Percentiles rank a stretch among this genome's conserved stretches.
Conservation (phyloP, 1,139 yeast species). For the Blastobotrys buckinghamii region DNA sequence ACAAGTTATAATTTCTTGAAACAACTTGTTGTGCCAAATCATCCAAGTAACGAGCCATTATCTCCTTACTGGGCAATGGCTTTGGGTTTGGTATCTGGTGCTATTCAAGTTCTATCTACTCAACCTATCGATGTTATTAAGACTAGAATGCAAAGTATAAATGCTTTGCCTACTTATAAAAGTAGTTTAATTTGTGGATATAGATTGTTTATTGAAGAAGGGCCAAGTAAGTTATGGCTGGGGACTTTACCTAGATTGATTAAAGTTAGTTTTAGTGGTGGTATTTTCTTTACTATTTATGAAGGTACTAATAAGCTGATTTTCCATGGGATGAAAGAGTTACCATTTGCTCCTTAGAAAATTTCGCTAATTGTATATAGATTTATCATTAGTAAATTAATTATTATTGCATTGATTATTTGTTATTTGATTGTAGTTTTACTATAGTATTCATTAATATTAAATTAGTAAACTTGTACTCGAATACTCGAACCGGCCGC, state of each 20-base stretch:
- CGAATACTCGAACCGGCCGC: too few species aligned
- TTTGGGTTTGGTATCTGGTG: slow-evolving; percentile 40
- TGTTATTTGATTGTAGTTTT: too few species aligned
- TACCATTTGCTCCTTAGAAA: slow-evolving; percentile 38
- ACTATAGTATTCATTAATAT: too few species aligned
- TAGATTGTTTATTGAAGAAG: slow-evolving; percentile 56
- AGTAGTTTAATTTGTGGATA: slow-evolving; percentile 68
- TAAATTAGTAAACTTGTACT: too few species aligned
- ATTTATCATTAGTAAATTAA: neutral
- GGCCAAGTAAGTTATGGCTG: slow-evolving; percentile 63
- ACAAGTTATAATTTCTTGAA: slow-evolving; percentile 74
- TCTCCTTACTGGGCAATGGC: slow-evolving; percentile 21
- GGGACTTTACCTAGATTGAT: slow-evolving; percentile 78
- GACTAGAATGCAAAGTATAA: slow-evolving; percentile 78
- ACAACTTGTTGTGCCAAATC: slow-evolving; percentile 41
- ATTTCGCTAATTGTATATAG: neutral
- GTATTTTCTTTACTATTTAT: slow-evolving; percentile 67
- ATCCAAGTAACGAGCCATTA: slow-evolving; percentile 30
- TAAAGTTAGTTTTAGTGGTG: slow-evolving; percentile 75
- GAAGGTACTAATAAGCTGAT: slow-evolving; percentile 24
- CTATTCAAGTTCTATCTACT: slow-evolving; percentile 69
- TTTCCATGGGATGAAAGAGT: slow-evolving; percentile 43
- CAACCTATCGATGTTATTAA: slow-evolving; percentile 92
- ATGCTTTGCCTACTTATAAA: slow-evolving; percentile 53
- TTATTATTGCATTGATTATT: too few species aligned